Evolutionary conservation across 768 basidiomycete genomes (phyloP), one percentile per base, ranked within the genome.

Genomic region (Amanita molliuscula): DNA sequence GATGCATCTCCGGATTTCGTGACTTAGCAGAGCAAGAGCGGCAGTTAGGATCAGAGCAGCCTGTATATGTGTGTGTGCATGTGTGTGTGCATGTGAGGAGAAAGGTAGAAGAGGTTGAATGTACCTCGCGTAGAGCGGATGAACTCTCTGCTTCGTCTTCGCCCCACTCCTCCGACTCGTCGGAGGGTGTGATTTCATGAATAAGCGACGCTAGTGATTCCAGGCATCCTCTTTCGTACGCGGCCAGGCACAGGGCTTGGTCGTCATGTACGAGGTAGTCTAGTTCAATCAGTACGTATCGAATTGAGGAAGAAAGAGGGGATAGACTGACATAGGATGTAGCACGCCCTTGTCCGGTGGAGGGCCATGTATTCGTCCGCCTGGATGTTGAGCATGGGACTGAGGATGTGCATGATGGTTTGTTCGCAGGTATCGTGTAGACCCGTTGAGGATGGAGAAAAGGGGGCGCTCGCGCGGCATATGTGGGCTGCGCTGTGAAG

Each of bases 201-300:
- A 82, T 69, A 3, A 85, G 63, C 0, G 59, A 54, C 0, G 68
- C 73, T 1, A 94, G 66, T 40, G 71, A 76, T 4, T 70, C 66
- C 3, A 93, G 66, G 6, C 78, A 79, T 0, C 82, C 82, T 20
- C 79, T 77, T n/a, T 89, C 84, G 25, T 72, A 78, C 0, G 89
- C 89, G 2, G 73, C 68, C 49, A 81, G 68, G 55, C 87, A 84
- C 0, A 92, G 68, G 1, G 73, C 68, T 0, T 73, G 68, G 57
- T 91, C 79, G 55, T 94, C 92, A 15, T 73, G 67, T 2, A 89
- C 80, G 1, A 95, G 74, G 59, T 79, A 61, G 62, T 82, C 84
- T 79, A 49, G 13, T 29, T 2, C 0, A 25, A 36, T 26, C 44
- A 31, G 13, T 50, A 15, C 23, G 6, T 6, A 35, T 6, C 41